Evolutionary conservation across 805 yeast species (phyloP).

Genomic region (Suhomyces kilbournensis): DNA sequence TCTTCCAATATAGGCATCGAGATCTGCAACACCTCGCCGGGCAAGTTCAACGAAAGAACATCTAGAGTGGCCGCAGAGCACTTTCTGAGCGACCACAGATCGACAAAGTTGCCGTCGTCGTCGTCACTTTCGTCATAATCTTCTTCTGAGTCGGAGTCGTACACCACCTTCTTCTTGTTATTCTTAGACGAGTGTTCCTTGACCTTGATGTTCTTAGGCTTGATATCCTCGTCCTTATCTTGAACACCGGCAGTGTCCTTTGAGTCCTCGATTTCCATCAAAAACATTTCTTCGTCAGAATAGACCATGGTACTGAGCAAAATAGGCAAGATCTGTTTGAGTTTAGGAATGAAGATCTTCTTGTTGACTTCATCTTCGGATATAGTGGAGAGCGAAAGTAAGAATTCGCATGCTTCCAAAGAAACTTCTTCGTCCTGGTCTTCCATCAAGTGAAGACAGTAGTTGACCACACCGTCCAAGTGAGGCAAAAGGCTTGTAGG

Average conservation of each 20-base stretch:
- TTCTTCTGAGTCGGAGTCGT: slow-evolving; percentile 45
- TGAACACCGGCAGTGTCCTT: slow-evolving; percentile 74
- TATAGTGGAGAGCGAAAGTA: slow-evolving; percentile 63
- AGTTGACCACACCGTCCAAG: slow-evolving; percentile 79
- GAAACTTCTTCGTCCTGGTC: slow-evolving; percentile 66
- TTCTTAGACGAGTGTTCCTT: slow-evolving; percentile 40
- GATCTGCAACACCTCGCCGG: slow-evolving; percentile 61
- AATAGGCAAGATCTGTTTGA: slow-evolving; percentile 69
- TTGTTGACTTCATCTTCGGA: slow-evolving; percentile 43
- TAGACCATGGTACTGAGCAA: slow-evolving; percentile 81
- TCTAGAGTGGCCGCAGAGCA: slow-evolving; percentile 95
- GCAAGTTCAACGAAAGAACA: slow-evolving; percentile 64
- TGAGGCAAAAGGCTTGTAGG: slow-evolving; percentile 82
- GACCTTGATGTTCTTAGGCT: slow-evolving; percentile 72
- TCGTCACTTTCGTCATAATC: slow-evolving; percentile 64
- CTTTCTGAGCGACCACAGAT: slow-evolving; percentile 88
- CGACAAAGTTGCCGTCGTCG: slow-evolving; percentile 63
- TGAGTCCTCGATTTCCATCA: slow-evolving; percentile 61
- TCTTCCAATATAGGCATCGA: slow-evolving; percentile 75
- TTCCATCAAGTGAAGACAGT: slow-evolving; percentile 75
- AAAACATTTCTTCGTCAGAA: slow-evolving; percentile 72
- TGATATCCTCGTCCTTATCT: slow-evolving; percentile 84
- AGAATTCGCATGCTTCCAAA: slow-evolving; percentile 89
- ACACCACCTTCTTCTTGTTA: slow-evolving; percentile 14
- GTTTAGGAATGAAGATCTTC: slow-evolving; percentile 50